phyloP scores from a whole-genome alignment of 2,329 filamentous ascomycete species.

The Nemania sp. region DNA sequence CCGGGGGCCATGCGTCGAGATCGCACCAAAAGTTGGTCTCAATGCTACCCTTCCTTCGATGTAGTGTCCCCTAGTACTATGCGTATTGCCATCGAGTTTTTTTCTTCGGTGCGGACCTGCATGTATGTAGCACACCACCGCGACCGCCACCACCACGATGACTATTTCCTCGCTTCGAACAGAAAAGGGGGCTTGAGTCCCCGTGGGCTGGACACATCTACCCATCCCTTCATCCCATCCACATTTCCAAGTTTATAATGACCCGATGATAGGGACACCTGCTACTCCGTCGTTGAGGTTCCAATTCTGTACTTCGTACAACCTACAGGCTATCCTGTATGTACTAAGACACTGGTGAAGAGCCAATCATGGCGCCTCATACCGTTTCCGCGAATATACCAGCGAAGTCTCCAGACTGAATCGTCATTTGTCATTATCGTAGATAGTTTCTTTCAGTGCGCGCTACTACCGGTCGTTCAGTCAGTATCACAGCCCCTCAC shows the following conservation, averaged over 20 bases:
- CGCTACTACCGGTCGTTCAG: too few species aligned
- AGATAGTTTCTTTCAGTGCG: background rate
- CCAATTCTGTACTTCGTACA: too few species aligned
- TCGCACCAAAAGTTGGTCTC: slow-evolving; percentile 7
- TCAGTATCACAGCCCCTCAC: slow-evolving; percentile 8
- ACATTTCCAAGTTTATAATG: background rate
- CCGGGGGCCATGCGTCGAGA: slow-evolving; percentile 14
- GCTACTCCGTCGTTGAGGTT: too few species aligned
- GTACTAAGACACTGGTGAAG: too few species aligned
- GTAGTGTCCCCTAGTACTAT: background rate
- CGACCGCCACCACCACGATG: slow-evolving; percentile 1
- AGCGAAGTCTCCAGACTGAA: too few species aligned
- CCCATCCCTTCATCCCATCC: background rate
- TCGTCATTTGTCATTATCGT: background rate
- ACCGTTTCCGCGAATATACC: too few species aligned
- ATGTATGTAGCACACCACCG: too few species aligned
- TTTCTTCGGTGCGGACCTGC: slow-evolving; percentile 3
- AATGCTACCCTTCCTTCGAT: slow-evolving; percentile 10
- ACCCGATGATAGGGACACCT: too few species aligned
- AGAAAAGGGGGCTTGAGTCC: slow-evolving; percentile 18
- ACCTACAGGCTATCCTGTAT: too few species aligned
- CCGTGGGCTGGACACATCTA: slow-evolving; percentile 5
- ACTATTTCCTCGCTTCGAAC: background rate
- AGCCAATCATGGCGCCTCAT: too few species aligned
- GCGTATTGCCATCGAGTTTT: slow-evolving; percentile 1